Evolutionary conservation across 495 filamentous ascomycete genomes (phyloP), one percentile per base, ranked within the genome.

Genomic region (Neurospora sp.): DNA sequence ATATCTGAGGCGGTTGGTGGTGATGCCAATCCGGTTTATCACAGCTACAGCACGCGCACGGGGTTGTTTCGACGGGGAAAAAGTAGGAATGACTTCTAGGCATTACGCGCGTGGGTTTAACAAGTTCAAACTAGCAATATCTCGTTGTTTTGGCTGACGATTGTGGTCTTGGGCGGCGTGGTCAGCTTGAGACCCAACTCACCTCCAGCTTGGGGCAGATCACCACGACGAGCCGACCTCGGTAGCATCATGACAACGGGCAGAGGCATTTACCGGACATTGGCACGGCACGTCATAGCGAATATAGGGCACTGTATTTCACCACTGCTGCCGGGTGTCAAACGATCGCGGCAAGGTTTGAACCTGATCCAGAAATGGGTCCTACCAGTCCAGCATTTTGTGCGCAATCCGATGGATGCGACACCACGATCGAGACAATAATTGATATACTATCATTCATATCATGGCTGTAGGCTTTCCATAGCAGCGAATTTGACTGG

Each of bases 61-160:
- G 22, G 27, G 27, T 1, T 31, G 0, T 16, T 16, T 16, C 1
- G 0, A 35, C 53, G 7, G 20, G 27, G 18, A 9, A 61, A 35
- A 35, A 61, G 2, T 8, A 7, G 12, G 14, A 65, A 14, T 0
- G 0, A 12, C 10, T 5, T 18, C 6, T 65, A 35, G 6, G 0
- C 1, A 3, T 7, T 31, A 4, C 14, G 14, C 27, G 53, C 27
- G 6, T 0, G 14, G 0, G 0, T 8, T 35, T 1, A 6, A 27
- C 12, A 16, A 4, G 12, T 18, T 2, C 0, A 27, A 18, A 65
- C 6, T 9, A 14, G 27, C 27, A 65, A 65, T 35, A 65, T 65
- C 27, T 35, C 11, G 22, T 65, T 9, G 53, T 65, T 65, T 35
- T 35, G 22, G 27, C 3, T 65, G 12, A 18, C 53, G 53, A 37